A percentile compares a stretch with the other conserved stretches of the same genome.
Evolutionary conservation across 2,329 filamentous ascomycete genomes (phyloP).

Genomic region (Fusarium mexicanum): DNA sequence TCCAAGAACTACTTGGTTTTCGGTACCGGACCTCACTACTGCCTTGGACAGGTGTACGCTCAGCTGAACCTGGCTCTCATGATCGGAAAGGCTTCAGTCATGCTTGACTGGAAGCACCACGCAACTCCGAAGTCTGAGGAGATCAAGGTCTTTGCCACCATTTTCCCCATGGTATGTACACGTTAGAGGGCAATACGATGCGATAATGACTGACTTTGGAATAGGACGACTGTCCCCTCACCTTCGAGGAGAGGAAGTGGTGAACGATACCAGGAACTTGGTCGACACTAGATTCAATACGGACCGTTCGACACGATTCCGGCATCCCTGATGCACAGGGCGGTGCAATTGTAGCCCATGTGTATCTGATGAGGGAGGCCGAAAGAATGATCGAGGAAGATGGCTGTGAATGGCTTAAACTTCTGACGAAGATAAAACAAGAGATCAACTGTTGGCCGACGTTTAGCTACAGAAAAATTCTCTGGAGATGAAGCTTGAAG

Average conservation of each 20-base stretch:
- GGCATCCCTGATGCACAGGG: neutral
- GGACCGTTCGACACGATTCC: neutral
- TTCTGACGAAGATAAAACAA: neutral
- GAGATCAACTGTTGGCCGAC: neutral
- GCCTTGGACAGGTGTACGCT: constrained; percentile 91
- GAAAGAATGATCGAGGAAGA: constrained; percentile 2
- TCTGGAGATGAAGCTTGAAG: neutral
- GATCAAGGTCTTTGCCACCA: constrained; percentile 98
- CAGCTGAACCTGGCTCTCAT: constrained; percentile 88
- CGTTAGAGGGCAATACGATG: neutral
- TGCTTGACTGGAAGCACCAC: constrained; percentile 90
- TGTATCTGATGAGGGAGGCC: constrained; percentile 19
- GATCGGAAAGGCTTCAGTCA: constrained; percentile 88
- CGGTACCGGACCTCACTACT: constrained; percentile 95
- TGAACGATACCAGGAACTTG: constrained; percentile 40
- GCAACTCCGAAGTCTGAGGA: constrained; percentile 86
- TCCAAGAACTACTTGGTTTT: constrained; percentile 98
- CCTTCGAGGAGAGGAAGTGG: constrained; percentile 69
- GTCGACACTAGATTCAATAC: constrained; percentile 13
- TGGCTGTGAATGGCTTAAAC: neutral
- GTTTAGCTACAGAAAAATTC: neutral
- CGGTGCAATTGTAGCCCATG: neutral
- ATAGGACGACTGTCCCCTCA: constrained; percentile 85
- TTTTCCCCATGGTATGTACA: constrained; percentile 87
- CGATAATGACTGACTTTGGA: constrained; percentile 38